These are phyloP conservation scores for Plasmodium fragile DNA, from an alignment of 169 alveolate genomes.

Conservation along the genomic window DNA sequence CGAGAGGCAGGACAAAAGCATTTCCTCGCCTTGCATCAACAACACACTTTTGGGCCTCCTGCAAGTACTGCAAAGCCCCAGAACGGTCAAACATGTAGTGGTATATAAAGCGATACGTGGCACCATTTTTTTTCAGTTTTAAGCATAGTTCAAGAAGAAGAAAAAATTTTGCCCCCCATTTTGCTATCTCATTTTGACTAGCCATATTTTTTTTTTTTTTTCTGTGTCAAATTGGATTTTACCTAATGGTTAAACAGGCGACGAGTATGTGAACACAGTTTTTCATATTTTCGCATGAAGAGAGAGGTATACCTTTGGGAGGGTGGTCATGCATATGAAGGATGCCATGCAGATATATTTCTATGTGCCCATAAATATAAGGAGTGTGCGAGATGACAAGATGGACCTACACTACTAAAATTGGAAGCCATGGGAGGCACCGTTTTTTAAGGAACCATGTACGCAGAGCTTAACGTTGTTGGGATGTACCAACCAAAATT, in stretches of 20 bases:
- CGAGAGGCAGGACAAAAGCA: not conserved
- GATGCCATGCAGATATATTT: not conserved
- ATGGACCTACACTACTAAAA: not conserved
- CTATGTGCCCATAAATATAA: too few species aligned
- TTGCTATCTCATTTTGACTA: not conserved
- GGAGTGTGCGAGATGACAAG: not conserved
- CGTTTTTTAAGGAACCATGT: not conserved
- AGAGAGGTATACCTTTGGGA: not conserved
- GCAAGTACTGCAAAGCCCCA: not conserved
- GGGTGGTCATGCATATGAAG: not conserved
- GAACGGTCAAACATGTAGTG: not conserved
- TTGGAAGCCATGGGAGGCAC: not conserved
- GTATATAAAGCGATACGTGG: not conserved
- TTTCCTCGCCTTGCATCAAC: not conserved
- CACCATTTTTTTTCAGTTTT: slow-evolving; percentile 1
- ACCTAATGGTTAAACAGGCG: not conserved
- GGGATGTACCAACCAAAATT: not conserved
- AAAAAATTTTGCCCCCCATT: not conserved
- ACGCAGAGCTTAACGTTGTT: not conserved
- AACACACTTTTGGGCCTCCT: not conserved
- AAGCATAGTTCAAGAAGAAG: slow-evolving; percentile 1
- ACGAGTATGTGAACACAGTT: not conserved
- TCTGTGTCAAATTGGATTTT: not conserved
- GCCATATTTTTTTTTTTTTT: not conserved
- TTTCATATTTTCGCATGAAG: not conserved